Evolutionary conservation across 441 rosid species (phyloP).

Genomic region (Corymbia calophylla): DNA sequence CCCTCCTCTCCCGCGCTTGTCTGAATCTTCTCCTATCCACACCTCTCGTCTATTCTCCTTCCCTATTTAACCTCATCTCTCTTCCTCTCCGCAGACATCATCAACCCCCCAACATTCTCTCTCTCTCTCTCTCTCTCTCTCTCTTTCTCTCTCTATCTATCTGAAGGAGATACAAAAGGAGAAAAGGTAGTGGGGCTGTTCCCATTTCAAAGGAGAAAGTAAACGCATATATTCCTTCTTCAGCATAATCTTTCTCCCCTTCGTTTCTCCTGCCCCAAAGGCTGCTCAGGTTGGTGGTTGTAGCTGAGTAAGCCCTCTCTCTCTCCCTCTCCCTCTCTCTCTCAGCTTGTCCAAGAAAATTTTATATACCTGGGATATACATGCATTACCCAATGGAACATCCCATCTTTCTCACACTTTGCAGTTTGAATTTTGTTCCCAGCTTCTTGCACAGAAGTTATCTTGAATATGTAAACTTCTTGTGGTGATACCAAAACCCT

Average conservation of each 20-base stretch:
- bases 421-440: not conserved
- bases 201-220: not conserved
- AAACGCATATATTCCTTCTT: not conserved
- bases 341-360: not conserved
- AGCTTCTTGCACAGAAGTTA: not conserved
- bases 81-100: not conserved
- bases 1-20: not conserved
- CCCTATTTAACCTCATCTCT: constrained; percentile 2
- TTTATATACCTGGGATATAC: not conserved
- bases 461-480: not conserved
- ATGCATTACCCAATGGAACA: not conserved
- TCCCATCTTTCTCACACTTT: not conserved
- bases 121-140: constrained; percentile 1
- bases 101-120: not conserved
- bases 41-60: not conserved
- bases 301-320: not conserved
- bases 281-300: not conserved
- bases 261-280: not conserved
- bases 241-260: not conserved
- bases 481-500: not conserved
- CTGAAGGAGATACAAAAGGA: not conserved
- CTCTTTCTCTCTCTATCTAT: not conserved
- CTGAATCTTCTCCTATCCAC: not conserved
- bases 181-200: not conserved
- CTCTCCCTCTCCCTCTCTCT: not conserved